Conservation (phyloP, 305 asterid genomes). For the Plantago rigida region DNA sequence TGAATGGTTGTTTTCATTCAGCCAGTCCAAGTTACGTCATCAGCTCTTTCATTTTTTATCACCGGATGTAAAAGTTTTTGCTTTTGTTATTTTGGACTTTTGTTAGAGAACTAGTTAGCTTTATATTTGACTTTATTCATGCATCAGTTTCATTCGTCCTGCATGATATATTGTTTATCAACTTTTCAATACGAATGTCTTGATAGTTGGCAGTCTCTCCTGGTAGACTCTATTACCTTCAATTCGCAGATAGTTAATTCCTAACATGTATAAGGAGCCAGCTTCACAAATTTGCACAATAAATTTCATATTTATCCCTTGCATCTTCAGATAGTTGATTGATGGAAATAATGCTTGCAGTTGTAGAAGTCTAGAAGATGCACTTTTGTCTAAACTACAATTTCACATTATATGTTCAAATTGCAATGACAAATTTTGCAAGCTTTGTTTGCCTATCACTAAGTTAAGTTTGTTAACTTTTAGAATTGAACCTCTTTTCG, state of each 20-base stretch:
- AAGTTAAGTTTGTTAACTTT: slow-evolving; percentile 6
- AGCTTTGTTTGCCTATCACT: slow-evolving; percentile 14
- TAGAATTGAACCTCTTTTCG: neutral
- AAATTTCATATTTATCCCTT: slow-evolving; percentile 2
- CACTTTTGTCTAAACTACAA: slow-evolving; percentile 14
- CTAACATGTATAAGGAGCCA: neutral
- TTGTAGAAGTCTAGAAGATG: slow-evolving; percentile 14
- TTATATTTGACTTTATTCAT: neutral
- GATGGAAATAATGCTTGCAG: slow-evolving; percentile 10
- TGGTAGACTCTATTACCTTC: neutral
- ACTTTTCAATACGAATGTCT: neutral
- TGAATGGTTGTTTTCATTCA: too few relatives aligned
- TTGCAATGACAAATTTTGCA: slow-evolving; percentile 5
- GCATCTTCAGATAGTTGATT: slow-evolving; percentile 18
- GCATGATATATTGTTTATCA: neutral
- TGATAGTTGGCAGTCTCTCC: neutral
- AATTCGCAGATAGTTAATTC: neutral
- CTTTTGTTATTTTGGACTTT: too few relatives aligned
- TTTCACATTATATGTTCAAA: slow-evolving; percentile 20
- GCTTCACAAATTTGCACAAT: neutral
- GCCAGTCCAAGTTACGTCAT: too few relatives aligned
- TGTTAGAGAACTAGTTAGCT: neutral
- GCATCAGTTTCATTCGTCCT: neutral
- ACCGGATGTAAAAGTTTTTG: too few relatives aligned
- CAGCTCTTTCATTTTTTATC: too few relatives aligned